phyloP scores from a whole-genome alignment of 2,329 filamentous ascomycete genomes.

The Cyclaneusma minus region DNA sequence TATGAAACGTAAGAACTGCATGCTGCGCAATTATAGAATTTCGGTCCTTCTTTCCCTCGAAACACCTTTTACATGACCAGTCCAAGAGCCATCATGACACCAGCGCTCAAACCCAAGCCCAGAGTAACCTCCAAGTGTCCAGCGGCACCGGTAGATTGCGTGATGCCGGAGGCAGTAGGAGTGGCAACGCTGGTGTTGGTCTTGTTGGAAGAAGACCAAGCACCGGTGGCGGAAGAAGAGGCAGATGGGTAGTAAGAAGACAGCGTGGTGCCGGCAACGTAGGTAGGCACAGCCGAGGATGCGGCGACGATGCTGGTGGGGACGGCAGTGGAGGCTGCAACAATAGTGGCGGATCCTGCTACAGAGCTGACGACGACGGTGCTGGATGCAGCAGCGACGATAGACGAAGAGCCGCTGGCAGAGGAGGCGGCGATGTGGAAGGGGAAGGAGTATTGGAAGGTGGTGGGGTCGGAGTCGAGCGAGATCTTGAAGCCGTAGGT shows the following conservation, averaged over 20 bases:
- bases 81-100: too few relatives aligned
- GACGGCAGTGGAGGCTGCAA: slow-evolving; percentile 3
- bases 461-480: slow-evolving; percentile 27
- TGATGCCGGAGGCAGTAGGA: background rate
- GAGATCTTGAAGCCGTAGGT: slow-evolving; percentile 43
- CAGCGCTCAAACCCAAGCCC: too few relatives aligned
- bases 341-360: background rate
- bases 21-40: too few relatives aligned
- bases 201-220: background rate
- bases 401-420: slow-evolving; percentile 4
- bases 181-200: background rate
- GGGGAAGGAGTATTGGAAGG: slow-evolving; percentile 48
- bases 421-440: slow-evolving; percentile 23
- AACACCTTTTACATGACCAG: too few relatives aligned
- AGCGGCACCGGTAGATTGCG: too few relatives aligned
- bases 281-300: slow-evolving; percentile 3
- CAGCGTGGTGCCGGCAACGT: slow-evolving; percentile 2
- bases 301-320: slow-evolving; percentile 4
- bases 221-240: background rate
- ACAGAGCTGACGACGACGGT: too few relatives aligned
- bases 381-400: slow-evolving; percentile 2
- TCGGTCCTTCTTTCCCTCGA: too few relatives aligned
- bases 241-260: background rate
- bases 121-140: too few relatives aligned
- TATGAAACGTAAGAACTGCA: too few relatives aligned